A percentile compares a stretch with the other conserved stretches of the same genome.
Conservation (phyloP, 352 stramenopile species). For the Globisporangium cylindrosporum region DNA sequence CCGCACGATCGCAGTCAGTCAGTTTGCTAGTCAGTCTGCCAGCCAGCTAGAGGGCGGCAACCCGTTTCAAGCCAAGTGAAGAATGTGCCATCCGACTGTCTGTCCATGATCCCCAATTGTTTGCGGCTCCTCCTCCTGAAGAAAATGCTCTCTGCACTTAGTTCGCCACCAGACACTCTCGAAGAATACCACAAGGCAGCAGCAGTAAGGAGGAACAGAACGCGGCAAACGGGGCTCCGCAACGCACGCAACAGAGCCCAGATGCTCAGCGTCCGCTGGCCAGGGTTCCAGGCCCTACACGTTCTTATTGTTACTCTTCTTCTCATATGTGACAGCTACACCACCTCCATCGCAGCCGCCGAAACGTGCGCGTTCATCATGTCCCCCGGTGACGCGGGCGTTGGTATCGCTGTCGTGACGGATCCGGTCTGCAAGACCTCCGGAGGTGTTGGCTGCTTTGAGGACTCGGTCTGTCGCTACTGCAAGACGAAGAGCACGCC, state of each 20-base stretch:
- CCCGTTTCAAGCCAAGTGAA: too few relatives aligned
- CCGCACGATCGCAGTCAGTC: too few relatives aligned
- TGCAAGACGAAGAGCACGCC: slow-evolving; percentile 17
- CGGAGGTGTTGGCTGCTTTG: slow-evolving; percentile 13
- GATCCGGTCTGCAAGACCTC: slow-evolving; percentile 2
- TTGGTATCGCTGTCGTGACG: slow-evolving; percentile 15
- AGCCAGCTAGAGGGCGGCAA: too few relatives aligned
- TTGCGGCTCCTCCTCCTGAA: too few relatives aligned
- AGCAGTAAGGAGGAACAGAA: background rate
- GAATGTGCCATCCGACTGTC: too few relatives aligned
- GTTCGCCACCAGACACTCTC: too few relatives aligned
- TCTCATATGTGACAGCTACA: background rate
- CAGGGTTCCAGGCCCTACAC: background rate
- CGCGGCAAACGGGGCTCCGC: background rate
- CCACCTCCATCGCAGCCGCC: background rate
- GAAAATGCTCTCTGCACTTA: too few relatives aligned
- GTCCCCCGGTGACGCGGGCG: slow-evolving; percentile 10
- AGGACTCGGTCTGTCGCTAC: slow-evolving; percentile 15
- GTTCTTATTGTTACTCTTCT: background rate
- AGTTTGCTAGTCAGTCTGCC: too few relatives aligned
- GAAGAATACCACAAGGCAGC: too few relatives aligned
- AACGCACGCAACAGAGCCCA: background rate
- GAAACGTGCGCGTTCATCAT: slow-evolving; percentile 9
- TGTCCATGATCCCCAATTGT: too few relatives aligned
- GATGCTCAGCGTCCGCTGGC: too few relatives aligned